Base-by-base conservation (phyloP, 2,329 filamentous ascomycete genomes). In the Xylaria sp. region DNA sequence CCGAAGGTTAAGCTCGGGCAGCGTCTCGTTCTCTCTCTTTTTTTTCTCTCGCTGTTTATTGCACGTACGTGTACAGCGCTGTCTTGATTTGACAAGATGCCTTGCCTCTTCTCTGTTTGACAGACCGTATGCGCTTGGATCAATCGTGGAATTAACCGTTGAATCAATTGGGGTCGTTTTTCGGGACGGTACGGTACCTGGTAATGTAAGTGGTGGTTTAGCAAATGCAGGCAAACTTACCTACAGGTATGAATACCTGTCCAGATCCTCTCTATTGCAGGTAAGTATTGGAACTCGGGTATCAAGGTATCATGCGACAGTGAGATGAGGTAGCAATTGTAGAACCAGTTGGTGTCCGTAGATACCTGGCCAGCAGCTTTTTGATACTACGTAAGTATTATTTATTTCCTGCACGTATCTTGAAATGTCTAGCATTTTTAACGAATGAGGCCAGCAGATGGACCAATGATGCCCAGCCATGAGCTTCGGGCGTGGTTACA, bases 231-330 rank as follows among this genome's bases (percentile, higher is more conserved):
- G 25, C 39, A 37, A 44, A 34, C 39, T 59, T 25, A 25, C 23
- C 23, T 25, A 25, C 23, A 25, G 23, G 23, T 66, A 66, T 66
- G 63, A 65, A 63, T 59, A 48, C 32, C 32, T 34, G 67, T 54
- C 44, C 28, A 32, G n/a, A 54, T 37, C 37, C 32, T 63, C 20
- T 20, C 23, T 34, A 34, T 48, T 6, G 6, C 7, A 37, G 10
- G 1, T 9, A 37, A 37, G 34, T 37, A 37, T 57, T 51, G 41
- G 28, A 44, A 51, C 18, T 48, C 23, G 52, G 61, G 61, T 48
- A 50, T 34, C 62, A 54, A 66, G 57, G 32, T 32, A 48, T 55
- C 50, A 63, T 66, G 66, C 69, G 66, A 66, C 58, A 37, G 63
- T 48, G 58, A 63, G 50, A 25, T 55, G 62, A 63, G 50, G 32